These are phyloP conservation scores for Penicillium sp. DNA, from an alignment of 2,329 filamentous ascomycete species.

Conservation along the genomic window DNA sequence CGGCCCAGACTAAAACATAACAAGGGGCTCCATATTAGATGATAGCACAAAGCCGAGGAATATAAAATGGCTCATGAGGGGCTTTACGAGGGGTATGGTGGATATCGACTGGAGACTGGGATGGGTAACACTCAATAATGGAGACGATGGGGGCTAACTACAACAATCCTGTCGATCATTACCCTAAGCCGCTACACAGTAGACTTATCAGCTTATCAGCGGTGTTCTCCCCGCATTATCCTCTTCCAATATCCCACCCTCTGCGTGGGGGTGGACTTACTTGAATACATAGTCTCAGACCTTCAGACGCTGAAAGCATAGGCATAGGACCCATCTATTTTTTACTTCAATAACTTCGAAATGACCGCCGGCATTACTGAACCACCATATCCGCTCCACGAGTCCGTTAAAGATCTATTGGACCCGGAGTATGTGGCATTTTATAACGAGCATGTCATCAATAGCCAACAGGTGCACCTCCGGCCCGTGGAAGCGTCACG, in stretches of 20 bases:
- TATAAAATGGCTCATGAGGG: not conserved
- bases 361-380: slow-evolving; percentile 21
- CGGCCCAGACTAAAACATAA: not conserved
- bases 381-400: slow-evolving; percentile 50
- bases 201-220: slow-evolving; percentile 1
- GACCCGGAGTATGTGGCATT: slow-evolving; percentile 53
- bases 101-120: not conserved
- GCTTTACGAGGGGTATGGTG: not conserved
- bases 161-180: not conserved
- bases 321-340: not conserved
- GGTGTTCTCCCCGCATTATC: not conserved
- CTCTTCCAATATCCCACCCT: not conserved
- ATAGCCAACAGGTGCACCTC: slow-evolving; percentile 55
- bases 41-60: not conserved
- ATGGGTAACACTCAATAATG: not conserved
- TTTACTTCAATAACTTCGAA: not conserved
- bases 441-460: slow-evolving; percentile 53
- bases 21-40: not conserved
- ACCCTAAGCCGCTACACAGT: not conserved
- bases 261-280: slow-evolving; percentile 1
- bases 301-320: not conserved
- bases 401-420: slow-evolving; percentile 47
- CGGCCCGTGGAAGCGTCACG: slow-evolving; percentile 55
- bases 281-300: not conserved
- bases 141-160: not conserved